These are phyloP conservation scores for Naganishia vishniacii DNA, from an alignment of 768 basidiomycete species.

Conservation along the genomic window DNA sequence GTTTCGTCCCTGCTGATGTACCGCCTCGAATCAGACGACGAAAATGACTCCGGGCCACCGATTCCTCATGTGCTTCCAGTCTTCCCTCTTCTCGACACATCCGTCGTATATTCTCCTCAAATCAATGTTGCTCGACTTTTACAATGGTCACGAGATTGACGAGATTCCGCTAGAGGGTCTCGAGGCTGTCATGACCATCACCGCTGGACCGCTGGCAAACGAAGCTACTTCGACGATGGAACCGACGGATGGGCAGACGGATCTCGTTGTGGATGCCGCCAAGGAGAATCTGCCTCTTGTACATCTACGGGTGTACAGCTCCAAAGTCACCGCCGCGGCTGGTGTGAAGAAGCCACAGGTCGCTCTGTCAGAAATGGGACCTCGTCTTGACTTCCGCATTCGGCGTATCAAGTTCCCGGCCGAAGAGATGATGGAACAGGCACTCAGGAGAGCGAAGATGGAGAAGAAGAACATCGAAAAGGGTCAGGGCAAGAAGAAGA, in stretches of 20 bases:
- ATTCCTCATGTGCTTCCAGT: constrained; percentile 92
- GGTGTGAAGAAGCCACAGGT: constrained; percentile 75
- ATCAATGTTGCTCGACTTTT: constrained; percentile 81
- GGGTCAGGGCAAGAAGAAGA: constrained; percentile 73
- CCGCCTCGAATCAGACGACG: constrained; percentile 56
- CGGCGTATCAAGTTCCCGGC: constrained; percentile 71
- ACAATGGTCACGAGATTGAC: constrained; percentile 75
- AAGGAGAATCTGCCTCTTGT: constrained; percentile 62
- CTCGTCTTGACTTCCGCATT: constrained; percentile 73
- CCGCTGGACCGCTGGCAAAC: constrained; percentile 39
- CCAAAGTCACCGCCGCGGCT: constrained; percentile 61
- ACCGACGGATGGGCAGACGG: constrained; percentile 47
- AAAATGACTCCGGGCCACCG: constrained; percentile 85
- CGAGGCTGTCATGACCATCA: constrained; percentile 43
- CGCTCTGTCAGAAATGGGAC: constrained; percentile 82
- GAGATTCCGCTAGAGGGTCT: constrained; percentile 61
- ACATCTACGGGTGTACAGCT: constrained; percentile 81
- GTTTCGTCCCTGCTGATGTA: neutral
- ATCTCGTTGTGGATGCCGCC: constrained; percentile 41
- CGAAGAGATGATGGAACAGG: constrained; percentile 69
- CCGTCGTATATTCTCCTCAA: constrained; percentile 87
- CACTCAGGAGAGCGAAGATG: constrained; percentile 76
- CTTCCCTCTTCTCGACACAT: constrained; percentile 88
- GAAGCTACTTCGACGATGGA: constrained; percentile 49
- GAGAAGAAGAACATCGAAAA: constrained; percentile 80